These are phyloP conservation scores for Dacryopinax primogenitus DNA, from an alignment of 768 basidiomycete species.

Conservation along the genomic window DNA sequence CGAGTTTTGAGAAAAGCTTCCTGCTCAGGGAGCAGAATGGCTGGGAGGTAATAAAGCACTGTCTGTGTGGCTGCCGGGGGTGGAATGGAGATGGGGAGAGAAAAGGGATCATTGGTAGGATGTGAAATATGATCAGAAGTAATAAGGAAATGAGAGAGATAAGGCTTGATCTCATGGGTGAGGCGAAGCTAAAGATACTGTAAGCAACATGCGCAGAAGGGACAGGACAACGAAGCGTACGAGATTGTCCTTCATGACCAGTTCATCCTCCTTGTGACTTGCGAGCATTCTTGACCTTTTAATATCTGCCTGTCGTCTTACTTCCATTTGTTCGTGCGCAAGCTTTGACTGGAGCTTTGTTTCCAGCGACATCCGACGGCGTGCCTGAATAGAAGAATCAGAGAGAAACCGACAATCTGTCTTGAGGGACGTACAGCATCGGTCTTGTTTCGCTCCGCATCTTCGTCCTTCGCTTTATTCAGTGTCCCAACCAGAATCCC, in stretches of 20 bases:
- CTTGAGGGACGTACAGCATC: constrained; percentile 63
- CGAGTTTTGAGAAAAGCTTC: constrained; percentile 50
- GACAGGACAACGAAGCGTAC: constrained; percentile 33
- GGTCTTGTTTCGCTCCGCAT: constrained; percentile 70
- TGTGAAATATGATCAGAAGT: constrained; percentile 55
- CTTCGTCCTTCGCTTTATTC: constrained; percentile 78
- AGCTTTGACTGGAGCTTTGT: constrained; percentile 76
- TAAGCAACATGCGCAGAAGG: constrained; percentile 4
- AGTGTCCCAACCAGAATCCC: constrained; percentile 70
- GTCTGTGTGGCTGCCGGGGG: constrained; percentile 25
- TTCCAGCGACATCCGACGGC: constrained; percentile 71
- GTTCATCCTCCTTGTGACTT: constrained; percentile 68
- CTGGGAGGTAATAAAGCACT: constrained; percentile 65
- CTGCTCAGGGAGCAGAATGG: constrained; percentile 52
- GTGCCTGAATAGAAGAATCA: constrained; percentile 53
- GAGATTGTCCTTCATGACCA: constrained; percentile 68
- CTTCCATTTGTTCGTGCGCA: constrained; percentile 72
- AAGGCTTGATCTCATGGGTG: constrained; percentile 27
- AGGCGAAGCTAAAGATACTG: neutral
- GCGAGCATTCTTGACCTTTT: constrained; percentile 69
- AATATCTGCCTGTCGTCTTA: constrained; percentile 72
- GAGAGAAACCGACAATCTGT: no score
- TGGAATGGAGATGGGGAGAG: neutral
- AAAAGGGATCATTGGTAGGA: constrained; percentile 21
- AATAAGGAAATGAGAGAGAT: constrained; percentile 59